A percentile compares a stretch with the other conserved stretches of the same genome.
These are phyloP conservation scores for Penicillium alfredii DNA, from an alignment of 495 filamentous ascomycete species.

Conservation along the genomic window DNA sequence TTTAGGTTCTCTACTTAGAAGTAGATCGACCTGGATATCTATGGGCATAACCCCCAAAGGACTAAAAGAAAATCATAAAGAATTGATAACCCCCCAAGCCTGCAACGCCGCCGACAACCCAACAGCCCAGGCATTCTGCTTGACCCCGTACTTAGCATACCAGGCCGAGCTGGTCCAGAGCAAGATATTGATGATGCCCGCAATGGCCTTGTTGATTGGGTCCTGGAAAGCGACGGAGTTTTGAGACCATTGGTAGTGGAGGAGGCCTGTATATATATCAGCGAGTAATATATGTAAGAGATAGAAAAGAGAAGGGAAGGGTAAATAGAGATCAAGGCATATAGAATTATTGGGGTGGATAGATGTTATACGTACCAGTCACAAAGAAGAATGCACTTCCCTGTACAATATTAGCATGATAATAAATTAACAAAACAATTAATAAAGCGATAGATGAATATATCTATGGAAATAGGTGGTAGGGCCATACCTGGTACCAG, in stretches of 20 bases:
- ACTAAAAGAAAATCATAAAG: too few species aligned
- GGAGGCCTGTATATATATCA: slow-evolving; percentile 13
- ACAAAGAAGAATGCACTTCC: slow-evolving; percentile 18
- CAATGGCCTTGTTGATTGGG: slow-evolving; percentile 26
- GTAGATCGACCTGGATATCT: too few species aligned
- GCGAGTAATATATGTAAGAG: not conserved
- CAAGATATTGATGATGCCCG: slow-evolving; percentile 20
- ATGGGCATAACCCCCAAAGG: too few species aligned
- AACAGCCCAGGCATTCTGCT: slow-evolving; percentile 16
- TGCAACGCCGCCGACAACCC: slow-evolving; percentile 25
- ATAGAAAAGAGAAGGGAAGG: not conserved
- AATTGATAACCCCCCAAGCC: slow-evolving; percentile 15
- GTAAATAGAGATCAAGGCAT: not conserved
- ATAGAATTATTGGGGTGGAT: not conserved
- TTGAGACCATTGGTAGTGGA: slow-evolving; percentile 30
- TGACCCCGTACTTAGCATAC: slow-evolving; percentile 26
- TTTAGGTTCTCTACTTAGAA: too few species aligned
- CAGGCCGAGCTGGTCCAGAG: slow-evolving; percentile 27
- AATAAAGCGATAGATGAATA: too few species aligned
- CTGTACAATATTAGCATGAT: slow-evolving; percentile 5
- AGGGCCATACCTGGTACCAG: slow-evolving; percentile 26
- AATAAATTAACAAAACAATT: too few species aligned
- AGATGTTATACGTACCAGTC: not conserved
- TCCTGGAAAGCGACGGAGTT: slow-evolving; percentile 21
- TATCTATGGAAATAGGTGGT: not conserved